phyloP scores from a whole-genome alignment of 2,329 filamentous ascomycete genomes.

The Fusarium succisae region DNA sequence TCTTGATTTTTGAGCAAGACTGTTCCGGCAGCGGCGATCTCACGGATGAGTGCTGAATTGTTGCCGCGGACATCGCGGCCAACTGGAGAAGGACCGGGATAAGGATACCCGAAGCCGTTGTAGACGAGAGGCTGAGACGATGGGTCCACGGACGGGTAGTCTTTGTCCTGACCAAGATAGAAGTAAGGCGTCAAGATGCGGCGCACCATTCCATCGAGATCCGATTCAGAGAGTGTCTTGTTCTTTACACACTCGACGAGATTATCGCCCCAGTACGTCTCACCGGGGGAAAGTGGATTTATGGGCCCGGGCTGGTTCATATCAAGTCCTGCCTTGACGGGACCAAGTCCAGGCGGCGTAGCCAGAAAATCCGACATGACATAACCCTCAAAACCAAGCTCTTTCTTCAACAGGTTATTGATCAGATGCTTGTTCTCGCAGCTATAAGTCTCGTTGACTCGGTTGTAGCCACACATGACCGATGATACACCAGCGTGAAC shows the following conservation, averaged over 20 bases:
- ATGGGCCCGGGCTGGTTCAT: slow-evolving; percentile 73
- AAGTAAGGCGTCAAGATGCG: slow-evolving; percentile 7
- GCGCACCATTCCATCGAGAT: background rate
- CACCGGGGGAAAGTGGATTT: slow-evolving; percentile 29
- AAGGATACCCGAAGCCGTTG: background rate
- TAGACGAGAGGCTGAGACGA: background rate
- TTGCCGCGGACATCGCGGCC: slow-evolving; percentile 65
- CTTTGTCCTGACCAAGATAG: background rate
- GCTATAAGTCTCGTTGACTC: slow-evolving; percentile 81
- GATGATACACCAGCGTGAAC: slow-evolving; percentile 43
- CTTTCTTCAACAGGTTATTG: slow-evolving; percentile 70
- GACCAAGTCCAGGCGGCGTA: slow-evolving; percentile 70
- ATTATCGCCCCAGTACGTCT: background rate
- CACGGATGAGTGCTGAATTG: slow-evolving; percentile 70
- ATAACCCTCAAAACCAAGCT: slow-evolving; percentile 71
- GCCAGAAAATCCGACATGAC: slow-evolving; percentile 75
- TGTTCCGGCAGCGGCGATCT: slow-evolving; percentile 64
- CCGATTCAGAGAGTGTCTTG: background rate
- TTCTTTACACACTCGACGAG: background rate
- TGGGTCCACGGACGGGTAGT: background rate
- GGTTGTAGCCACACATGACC: slow-evolving; percentile 77
- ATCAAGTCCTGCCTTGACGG: slow-evolving; percentile 73
- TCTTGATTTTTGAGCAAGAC: slow-evolving; percentile 75
- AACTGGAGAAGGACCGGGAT: slow-evolving; percentile 62
- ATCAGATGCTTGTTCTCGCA: slow-evolving; percentile 85